phyloP scores from a whole-genome alignment of 1,284 basidiomycete species.

The Golubevia sp. region DNA sequence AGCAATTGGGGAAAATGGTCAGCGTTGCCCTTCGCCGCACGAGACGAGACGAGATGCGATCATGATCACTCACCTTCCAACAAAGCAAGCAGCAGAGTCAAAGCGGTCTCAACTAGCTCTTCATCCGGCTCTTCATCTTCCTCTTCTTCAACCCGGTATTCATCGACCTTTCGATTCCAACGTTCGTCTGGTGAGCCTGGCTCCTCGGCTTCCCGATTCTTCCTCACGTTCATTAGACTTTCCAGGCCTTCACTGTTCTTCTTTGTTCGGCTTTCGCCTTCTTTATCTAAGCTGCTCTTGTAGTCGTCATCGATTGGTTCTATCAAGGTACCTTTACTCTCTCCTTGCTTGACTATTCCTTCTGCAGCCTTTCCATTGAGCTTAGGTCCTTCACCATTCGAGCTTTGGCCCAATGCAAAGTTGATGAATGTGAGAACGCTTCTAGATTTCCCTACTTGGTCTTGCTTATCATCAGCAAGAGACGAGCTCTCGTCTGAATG shows the following conservation, averaged over 20 bases:
- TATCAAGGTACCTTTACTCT: not conserved
- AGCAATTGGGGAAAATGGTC: not conserved
- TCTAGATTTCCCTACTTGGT: too few relatives aligned
- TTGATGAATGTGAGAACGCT: slow-evolving; percentile 46
- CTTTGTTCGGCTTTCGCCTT: not conserved
- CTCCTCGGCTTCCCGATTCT: too few relatives aligned
- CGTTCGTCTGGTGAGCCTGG: too few relatives aligned
- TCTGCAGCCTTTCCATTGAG: not conserved
- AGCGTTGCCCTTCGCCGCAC: slow-evolving; percentile 1
- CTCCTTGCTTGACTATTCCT: not conserved
- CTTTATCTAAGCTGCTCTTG: not conserved
- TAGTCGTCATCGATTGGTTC: not conserved
- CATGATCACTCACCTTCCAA: slow-evolving; percentile 27
- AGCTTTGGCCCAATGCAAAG: slow-evolving; percentile 26
- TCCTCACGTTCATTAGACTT: not conserved
- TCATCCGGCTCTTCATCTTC: slow-evolving; percentile 12
- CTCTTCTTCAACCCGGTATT: not conserved
- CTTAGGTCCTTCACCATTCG: not conserved
- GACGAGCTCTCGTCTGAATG: slow-evolving; percentile 23
- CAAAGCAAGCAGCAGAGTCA: slow-evolving; percentile 46
- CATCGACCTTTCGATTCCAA: too few relatives aligned
- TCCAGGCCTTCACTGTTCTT: slow-evolving; percentile 6
- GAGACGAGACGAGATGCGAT: too few relatives aligned
- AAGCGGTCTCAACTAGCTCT: slow-evolving; percentile 38
- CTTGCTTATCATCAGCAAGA: too few relatives aligned